Conservation (phyloP, 768 basidiomycete genomes). For the Strobilomyces confusus region DNA sequence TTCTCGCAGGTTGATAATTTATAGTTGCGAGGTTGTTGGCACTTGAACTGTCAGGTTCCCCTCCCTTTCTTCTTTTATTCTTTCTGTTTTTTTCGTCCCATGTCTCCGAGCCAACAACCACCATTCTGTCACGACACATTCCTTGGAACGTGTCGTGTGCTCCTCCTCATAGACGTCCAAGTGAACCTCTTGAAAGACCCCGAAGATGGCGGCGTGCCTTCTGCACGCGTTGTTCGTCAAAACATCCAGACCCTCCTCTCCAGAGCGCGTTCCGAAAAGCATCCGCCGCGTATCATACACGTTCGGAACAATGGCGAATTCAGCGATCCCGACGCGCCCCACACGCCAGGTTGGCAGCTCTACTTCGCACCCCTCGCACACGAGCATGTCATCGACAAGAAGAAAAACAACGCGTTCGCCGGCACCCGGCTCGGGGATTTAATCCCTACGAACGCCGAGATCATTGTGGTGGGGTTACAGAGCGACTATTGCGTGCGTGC, state of each 20-base stretch:
- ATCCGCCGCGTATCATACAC: constrained; percentile 59
- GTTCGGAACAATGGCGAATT: constrained; percentile 61
- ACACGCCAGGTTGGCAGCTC: constrained; percentile 58
- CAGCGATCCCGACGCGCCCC: constrained; percentile 57
- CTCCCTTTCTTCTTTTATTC: not conserved
- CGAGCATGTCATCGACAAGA: constrained; percentile 61
- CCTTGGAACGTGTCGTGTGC: constrained; percentile 44
- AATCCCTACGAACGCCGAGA: constrained; percentile 51
- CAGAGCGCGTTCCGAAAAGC: constrained; percentile 44
- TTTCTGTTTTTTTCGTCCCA: not conserved
- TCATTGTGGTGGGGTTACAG: constrained; percentile 64
- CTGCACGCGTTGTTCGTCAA: constrained; percentile 36
- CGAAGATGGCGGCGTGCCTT: constrained; percentile 51
- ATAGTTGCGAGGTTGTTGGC: constrained; percentile 8
- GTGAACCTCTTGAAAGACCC: constrained; percentile 45
- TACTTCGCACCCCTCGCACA: constrained; percentile 45
- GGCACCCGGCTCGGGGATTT: constrained; percentile 51
- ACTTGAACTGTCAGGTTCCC: not conserved
- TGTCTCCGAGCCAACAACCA: constrained; percentile 21
- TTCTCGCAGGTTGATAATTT: constrained; percentile 7
- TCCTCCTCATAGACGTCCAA: constrained; percentile 61
- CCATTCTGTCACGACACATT: constrained; percentile 11
- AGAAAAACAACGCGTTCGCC: constrained; percentile 66
- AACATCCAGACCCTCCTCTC: constrained; percentile 50
- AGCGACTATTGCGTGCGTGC: constrained; percentile 58